Percentiles rank a stretch among this genome's conserved stretches.
These are phyloP conservation scores for Quercus tomentella DNA, from an alignment of 331 rosid species.

Conservation along the genomic window DNA sequence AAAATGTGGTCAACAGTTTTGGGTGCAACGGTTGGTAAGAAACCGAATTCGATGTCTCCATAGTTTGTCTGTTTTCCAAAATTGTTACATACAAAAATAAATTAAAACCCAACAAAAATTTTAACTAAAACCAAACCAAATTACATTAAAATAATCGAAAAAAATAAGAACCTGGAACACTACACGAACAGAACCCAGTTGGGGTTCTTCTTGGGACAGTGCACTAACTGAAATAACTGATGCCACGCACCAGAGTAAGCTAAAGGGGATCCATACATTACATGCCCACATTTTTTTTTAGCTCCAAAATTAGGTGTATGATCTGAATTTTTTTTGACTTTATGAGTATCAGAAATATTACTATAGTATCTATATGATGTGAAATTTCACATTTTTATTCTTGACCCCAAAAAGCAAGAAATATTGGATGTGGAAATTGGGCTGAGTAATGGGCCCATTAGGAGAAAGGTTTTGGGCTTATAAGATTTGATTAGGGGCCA, in stretches of 20 bases:
- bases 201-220: constrained; percentile 37
- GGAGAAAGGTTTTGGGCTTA: too few relatives aligned
- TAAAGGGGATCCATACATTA: constrained; percentile 8
- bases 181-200: constrained; percentile 72
- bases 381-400: too few relatives aligned
- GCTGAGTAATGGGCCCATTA: too few relatives aligned
- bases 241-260: constrained; percentile 19
- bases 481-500: too few relatives aligned
- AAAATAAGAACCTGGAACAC: constrained; percentile 64
- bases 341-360: background rate
- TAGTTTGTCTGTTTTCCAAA: constrained; percentile 59
- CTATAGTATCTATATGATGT: too few relatives aligned
- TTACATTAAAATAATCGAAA: background rate
- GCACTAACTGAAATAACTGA: constrained; percentile 17
- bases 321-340: background rate
- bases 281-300: constrained; percentile 34
- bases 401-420: background rate
- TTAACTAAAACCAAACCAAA: background rate
- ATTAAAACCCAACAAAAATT: too few relatives aligned
- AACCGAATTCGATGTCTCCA: constrained; percentile 98
- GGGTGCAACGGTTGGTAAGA: constrained; percentile 87
- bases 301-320: constrained; percentile 10
- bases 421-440: too few relatives aligned
- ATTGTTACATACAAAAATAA: background rate
- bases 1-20: constrained; percentile 90